Base-by-base conservation (phyloP, 2,329 filamentous ascomycete species). In the Byssothecium circinans region DNA sequence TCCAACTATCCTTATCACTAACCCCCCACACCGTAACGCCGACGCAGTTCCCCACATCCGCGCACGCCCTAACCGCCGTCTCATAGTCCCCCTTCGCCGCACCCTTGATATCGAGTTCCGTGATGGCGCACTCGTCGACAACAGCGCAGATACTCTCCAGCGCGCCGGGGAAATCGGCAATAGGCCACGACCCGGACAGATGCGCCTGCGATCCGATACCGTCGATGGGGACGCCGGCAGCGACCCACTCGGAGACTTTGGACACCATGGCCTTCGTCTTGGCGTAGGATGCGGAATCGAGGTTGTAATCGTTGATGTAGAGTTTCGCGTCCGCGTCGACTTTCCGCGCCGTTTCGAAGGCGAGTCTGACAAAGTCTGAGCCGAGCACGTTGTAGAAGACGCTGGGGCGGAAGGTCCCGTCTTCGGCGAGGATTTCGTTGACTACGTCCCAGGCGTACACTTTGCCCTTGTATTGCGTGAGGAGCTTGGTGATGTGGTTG, bases 221-320 rank as follows among this genome's bases (percentile, higher is more conserved):
- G 58, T 87, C 80, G 52, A 87, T 86, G 51, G 82, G 83, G 15
- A 84, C 70, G 44, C 85, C 86, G 1, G 75, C 77, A 0, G 76
- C 77, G 41, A 82, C 60, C 84, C 84, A 87, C 62, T 83, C 79
- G 61, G 80, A 80, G 56, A 89, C 85, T 60, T 84, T 74, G 29
- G 63, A 66, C 4, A 80, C 75, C 74, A 86, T 81, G 38, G 71
- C 76, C 14, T 68, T 72, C 3, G 75, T 75, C 75, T 90, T 89
- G 53, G 78, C 74, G 59, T 79, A 78, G 55, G 58, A 77, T 15
- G 84, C 77, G 35, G 69, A 75, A 71, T 87, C 85, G 43, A 87
- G 78, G 73, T 77, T 78, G 65, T 76, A 78, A 62, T 90, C 86
- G 70, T 90, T 91, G 73, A 89, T 87, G 75, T 88, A 91, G 32